Percentiles rank a stretch among this genome's conserved stretches.
Conservation (phyloP, 495 filamentous ascomycete species). For the Trichoderma reesei region DNA sequence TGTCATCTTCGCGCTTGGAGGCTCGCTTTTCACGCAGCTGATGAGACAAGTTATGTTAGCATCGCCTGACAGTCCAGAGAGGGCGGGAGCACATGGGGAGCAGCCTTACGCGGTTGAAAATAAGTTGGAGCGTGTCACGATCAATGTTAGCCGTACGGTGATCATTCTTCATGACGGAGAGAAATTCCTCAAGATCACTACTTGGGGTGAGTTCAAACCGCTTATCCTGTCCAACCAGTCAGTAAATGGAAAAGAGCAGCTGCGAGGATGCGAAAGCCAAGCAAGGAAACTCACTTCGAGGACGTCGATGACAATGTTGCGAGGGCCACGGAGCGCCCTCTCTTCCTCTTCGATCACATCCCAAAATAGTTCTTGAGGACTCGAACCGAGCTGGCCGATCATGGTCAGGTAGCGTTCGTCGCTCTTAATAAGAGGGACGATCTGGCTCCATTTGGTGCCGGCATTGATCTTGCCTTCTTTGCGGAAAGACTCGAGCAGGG, state of each 20-base stretch:
- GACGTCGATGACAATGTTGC: constrained; percentile 82
- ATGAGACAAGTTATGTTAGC: constrained; percentile 16
- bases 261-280: not conserved
- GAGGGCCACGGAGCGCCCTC: constrained; percentile 62
- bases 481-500: constrained; percentile 63
- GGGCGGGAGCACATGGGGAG: not conserved
- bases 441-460: constrained; percentile 78
- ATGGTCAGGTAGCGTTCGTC: constrained; percentile 80
- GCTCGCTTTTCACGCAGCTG: constrained; percentile 65
- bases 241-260: constrained; percentile 2
- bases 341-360: constrained; percentile 94
- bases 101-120: constrained; percentile 60
- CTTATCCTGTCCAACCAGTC: constrained; percentile 53
- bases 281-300: constrained; percentile 60
- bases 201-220: constrained; percentile 80
- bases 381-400: constrained; percentile 79
- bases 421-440: constrained; percentile 65
- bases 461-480: constrained; percentile 78
- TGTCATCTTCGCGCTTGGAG: constrained; percentile 73
- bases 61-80: not conserved
- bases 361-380: constrained; percentile 93
- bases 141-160: constrained; percentile 76
- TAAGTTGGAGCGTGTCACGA: constrained; percentile 58
- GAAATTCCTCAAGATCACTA: constrained; percentile 83
- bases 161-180: constrained; percentile 65